These are phyloP conservation scores for Boletus fagicola DNA, from an alignment of 768 basidiomycete genomes.

Conservation along the genomic window DNA sequence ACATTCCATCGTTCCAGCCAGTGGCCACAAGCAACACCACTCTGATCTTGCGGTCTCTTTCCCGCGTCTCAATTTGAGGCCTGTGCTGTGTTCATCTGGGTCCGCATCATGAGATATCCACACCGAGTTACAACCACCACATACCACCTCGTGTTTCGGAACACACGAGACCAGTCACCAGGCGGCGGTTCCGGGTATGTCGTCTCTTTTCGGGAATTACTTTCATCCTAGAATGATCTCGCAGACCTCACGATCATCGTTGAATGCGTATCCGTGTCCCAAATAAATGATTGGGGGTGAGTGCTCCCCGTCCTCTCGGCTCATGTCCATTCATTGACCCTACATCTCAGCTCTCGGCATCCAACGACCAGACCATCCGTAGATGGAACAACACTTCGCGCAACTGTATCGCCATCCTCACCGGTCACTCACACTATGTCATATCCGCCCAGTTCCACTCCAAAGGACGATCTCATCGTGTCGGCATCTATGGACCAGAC, in stretches of 20 bases:
- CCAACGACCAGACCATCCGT: conserved; percentile 98
- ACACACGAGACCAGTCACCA: too few species aligned
- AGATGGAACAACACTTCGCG: conserved; percentile 99
- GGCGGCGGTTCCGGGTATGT: too few species aligned
- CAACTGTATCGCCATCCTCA: conserved; percentile 97
- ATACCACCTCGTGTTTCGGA: too few species aligned
- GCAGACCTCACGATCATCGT: neutral
- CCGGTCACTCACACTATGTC: conserved; percentile 99
- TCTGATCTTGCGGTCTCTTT: too few species aligned
- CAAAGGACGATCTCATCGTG: conserved; percentile 97
- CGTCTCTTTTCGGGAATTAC: neutral
- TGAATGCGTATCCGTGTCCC: neutral
- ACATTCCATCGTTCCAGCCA: too few species aligned
- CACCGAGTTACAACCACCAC: too few species aligned
- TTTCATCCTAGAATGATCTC: neutral
- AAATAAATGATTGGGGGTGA: conserved; percentile 39
- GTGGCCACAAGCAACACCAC: too few species aligned
- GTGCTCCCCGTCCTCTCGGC: conserved; percentile 30
- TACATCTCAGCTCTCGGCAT: conserved; percentile 67
- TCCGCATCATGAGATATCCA: too few species aligned
- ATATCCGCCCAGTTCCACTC: conserved; percentile 98
- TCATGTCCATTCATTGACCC: conserved; percentile 16
- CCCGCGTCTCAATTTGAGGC: too few species aligned
- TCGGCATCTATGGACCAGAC: conserved; percentile 99
- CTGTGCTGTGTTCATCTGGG: too few species aligned